Conservation (phyloP, 1,284 basidiomycete species). For the Malassezia sp. region DNA sequence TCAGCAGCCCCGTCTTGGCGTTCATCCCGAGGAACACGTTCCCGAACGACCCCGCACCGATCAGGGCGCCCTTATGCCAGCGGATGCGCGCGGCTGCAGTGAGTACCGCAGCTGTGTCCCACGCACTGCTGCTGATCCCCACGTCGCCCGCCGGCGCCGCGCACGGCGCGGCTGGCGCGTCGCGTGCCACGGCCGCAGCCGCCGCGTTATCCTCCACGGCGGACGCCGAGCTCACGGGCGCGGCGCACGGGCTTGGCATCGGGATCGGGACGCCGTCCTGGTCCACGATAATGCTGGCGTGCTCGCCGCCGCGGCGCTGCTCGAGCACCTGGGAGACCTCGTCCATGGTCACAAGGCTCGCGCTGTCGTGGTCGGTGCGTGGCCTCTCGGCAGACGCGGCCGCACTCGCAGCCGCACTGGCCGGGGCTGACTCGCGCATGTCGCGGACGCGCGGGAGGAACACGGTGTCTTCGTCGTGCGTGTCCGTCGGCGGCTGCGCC, state of each 20-base stretch:
- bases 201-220: background rate
- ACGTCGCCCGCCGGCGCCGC: background rate
- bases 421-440: no score
- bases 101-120: no score
- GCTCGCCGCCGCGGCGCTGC: constrained; percentile 57
- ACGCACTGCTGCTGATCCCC: no score
- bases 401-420: no score
- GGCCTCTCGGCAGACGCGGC: no score
- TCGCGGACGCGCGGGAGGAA: no score
- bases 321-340: constrained; percentile 96
- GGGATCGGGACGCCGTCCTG: constrained; percentile 44
- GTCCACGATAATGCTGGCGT: constrained; percentile 27
- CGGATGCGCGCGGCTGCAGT: constrained; percentile 68
- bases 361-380: constrained; percentile 74
- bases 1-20: constrained; percentile 77
- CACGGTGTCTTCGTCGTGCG: no score
- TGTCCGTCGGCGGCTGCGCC: no score
- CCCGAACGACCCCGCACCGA: constrained; percentile 64
- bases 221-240: background rate
- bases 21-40: constrained; percentile 78
- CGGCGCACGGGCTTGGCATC: background rate
- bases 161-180: background rate
- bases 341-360: constrained; percentile 85
- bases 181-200: background rate
- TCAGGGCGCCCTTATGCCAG: constrained; percentile 97